Percentiles rank a stretch among this genome's conserved stretches.
phyloP scores from a whole-genome alignment of 768 basidiomycete species.

The Psilocybe cyanescens region DNA sequence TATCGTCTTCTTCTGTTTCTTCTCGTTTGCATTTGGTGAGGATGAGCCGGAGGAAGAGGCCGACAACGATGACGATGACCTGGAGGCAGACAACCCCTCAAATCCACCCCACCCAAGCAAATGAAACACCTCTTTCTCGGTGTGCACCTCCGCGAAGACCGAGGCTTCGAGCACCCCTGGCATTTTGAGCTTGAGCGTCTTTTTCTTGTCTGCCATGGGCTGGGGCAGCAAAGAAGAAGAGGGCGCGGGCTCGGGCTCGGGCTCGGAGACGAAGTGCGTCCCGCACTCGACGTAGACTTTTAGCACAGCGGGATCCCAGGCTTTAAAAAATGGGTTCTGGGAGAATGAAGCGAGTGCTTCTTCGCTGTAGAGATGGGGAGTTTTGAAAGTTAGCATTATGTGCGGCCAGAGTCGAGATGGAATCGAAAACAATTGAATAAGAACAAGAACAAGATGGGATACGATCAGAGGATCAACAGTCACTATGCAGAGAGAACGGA shows the following conservation, averaged over 20 bases:
- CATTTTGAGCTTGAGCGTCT: constrained; percentile 66
- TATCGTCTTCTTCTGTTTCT: not conserved
- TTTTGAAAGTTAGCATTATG: no score
- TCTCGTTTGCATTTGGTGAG: constrained; percentile 29
- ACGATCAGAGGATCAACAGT: no score
- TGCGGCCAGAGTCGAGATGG: no score
- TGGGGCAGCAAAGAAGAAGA: no score
- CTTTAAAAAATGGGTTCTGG: constrained; percentile 65
- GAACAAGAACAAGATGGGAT: no score
- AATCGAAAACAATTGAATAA: no score
- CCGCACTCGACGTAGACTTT: constrained; percentile 64
- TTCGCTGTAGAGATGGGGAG: constrained; percentile 42
- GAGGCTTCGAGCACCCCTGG: constrained; percentile 66
- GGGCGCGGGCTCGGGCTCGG: no score
- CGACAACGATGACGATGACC: constrained; percentile 11
- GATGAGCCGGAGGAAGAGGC: constrained; percentile 30
- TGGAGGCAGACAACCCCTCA: not conserved
- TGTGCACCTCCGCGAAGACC: constrained; percentile 54
- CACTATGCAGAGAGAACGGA: no score
- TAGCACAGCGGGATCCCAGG: constrained; percentile 72
- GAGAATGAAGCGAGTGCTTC: constrained; percentile 58
- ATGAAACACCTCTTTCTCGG: constrained; percentile 44
- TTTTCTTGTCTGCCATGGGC: constrained; percentile 19
- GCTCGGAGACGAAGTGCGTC: constrained; percentile 36
- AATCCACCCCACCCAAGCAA: constrained; percentile 23